Conservation (phyloP, 768 basidiomycete species). For the Hydnum rufescens region DNA sequence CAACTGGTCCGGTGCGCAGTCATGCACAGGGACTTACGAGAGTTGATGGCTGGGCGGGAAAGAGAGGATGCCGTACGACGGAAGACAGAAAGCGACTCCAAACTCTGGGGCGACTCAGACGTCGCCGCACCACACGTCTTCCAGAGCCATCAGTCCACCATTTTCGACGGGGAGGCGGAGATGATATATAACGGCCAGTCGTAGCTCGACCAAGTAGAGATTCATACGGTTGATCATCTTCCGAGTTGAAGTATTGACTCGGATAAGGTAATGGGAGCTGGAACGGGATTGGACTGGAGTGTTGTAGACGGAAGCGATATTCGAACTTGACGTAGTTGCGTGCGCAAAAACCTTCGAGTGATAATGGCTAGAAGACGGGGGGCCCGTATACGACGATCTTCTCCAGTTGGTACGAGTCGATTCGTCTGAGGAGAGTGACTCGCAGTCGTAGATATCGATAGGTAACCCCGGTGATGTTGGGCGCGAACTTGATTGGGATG, state of each 20-base stretch:
- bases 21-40: slow-evolving; percentile 33
- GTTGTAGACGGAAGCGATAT: neutral
- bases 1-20: neutral
- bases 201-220: neutral
- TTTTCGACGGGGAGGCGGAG: neutral
- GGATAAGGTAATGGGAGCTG: neutral
- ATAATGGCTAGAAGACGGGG: neutral
- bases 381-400: neutral
- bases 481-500: neutral
- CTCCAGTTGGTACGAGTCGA: neutral
- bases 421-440: slow-evolving; percentile 1
- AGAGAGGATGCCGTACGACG: slow-evolving; percentile 49
- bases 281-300: neutral
- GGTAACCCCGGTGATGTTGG: neutral
- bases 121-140: neutral
- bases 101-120: slow-evolving; percentile 14
- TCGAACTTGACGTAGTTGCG: neutral
- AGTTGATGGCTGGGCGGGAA: slow-evolving; percentile 61
- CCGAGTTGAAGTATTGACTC: neutral
- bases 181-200: neutral
- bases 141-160: neutral
- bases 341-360: neutral
- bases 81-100: slow-evolving; percentile 43
- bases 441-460: neutral
- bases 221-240: neutral